A percentile compares a stretch with the other conserved stretches of the same genome.
Conservation (phyloP, 371 early-diverging fungal genomes). For the Apophysomyces elegans region DNA sequence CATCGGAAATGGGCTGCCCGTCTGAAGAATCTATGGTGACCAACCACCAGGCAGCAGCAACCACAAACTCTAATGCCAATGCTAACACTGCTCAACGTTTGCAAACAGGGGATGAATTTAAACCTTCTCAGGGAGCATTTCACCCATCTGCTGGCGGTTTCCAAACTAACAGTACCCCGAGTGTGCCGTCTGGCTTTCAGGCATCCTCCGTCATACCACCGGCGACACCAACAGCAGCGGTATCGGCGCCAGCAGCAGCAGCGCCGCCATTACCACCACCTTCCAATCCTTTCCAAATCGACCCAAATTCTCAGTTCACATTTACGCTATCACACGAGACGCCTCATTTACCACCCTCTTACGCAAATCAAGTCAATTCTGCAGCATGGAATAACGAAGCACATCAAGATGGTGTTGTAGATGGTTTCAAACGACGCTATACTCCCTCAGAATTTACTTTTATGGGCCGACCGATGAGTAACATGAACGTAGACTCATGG, state of each 20-base stretch:
- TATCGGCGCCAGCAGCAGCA: conserved; percentile 7
- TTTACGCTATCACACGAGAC: conserved; percentile 35
- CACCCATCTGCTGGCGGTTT: background rate
- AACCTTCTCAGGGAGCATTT: background rate
- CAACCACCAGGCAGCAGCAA: conserved; percentile 1
- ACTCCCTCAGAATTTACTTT: conserved; percentile 39
- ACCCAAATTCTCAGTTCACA: conserved; percentile 52
- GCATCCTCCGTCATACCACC: background rate
- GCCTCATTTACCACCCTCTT: conserved; percentile 9
- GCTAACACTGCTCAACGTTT: conserved; percentile 21
- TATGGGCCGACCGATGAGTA: conserved; percentile 42
- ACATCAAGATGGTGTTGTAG: conserved; percentile 19
- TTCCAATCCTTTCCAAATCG: conserved; percentile 43
- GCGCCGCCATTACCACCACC: background rate
- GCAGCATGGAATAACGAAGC: conserved; percentile 21
- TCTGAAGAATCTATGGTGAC: conserved; percentile 1
- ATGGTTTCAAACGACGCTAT: conserved; percentile 36
- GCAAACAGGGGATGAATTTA: background rate
- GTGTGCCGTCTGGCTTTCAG: conserved; percentile 4
- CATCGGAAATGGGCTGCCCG: conserved; percentile 32
- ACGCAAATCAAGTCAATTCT: conserved; percentile 15
- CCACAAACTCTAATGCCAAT: conserved; percentile 4
- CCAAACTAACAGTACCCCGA: background rate
- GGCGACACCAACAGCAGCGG: conserved; percentile 19
- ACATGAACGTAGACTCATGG: conserved; percentile 28